phyloP scores from a whole-genome alignment of 2,329 filamentous ascomycete species.

The Septoria linicola region DNA sequence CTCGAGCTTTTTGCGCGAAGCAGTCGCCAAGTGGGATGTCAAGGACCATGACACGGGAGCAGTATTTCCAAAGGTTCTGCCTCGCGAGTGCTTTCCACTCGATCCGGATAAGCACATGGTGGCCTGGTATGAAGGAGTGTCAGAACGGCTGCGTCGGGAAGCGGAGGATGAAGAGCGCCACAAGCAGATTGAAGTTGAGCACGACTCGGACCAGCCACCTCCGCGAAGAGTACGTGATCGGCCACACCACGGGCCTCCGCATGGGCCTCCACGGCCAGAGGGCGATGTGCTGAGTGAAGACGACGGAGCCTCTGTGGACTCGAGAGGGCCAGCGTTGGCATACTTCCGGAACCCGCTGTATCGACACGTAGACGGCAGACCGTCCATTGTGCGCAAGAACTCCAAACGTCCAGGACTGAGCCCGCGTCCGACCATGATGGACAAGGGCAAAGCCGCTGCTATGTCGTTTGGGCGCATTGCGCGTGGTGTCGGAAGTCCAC shows the following conservation, averaged over 20 bases:
- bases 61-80: constrained; percentile 59
- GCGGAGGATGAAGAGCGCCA: constrained; percentile 46
- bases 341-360: constrained; percentile 54
- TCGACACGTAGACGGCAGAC: constrained; percentile 46
- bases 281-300: constrained; percentile 32
- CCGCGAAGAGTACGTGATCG: constrained; percentile 26
- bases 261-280: constrained; percentile 22
- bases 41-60: constrained; percentile 65
- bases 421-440: constrained; percentile 36
- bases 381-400: constrained; percentile 44
- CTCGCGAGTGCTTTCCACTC: constrained; percentile 69
- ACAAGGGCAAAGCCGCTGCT: constrained; percentile 40
- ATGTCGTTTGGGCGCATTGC: constrained; percentile 39
- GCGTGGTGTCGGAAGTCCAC: constrained; percentile 38
- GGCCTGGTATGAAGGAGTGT: constrained; percentile 79
- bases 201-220: constrained; percentile 25
- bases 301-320: constrained; percentile 44
- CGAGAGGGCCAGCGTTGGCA: constrained; percentile 45
- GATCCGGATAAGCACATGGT: constrained; percentile 77
- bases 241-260: constrained; percentile 12
- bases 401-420: constrained; percentile 35
- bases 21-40: constrained; percentile 74
- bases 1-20: constrained; percentile 76
- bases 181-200: constrained; percentile 30
- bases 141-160: constrained; percentile 66